Percentiles rank a stretch among this genome's conserved stretches.
Conservation (phyloP, 2,329 filamentous ascomycete genomes). For the Didymella sp. region DNA sequence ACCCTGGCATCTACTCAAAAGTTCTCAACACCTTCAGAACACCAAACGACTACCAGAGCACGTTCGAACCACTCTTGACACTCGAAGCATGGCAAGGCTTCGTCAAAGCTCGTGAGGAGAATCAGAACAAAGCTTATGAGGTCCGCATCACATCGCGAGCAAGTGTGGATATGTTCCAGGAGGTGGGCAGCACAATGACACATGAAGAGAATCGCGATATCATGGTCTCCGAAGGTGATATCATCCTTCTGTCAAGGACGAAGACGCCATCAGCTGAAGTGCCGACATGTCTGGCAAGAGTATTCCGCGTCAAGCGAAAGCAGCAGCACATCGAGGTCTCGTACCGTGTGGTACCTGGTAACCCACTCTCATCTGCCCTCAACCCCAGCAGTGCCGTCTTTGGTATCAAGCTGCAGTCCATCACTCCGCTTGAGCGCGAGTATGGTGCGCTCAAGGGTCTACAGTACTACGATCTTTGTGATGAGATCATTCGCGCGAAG, state of each 20-base stretch:
- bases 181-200: conserved; percentile 85
- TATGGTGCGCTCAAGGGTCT: conserved; percentile 90
- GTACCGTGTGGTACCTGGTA: conserved; percentile 77
- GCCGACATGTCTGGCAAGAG: conserved; percentile 84
- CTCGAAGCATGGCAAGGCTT: conserved; percentile 97
- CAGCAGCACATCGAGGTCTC: conserved; percentile 82
- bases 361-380: conserved; percentile 69
- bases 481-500: conserved; percentile 86
- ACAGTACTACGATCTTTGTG: conserved; percentile 94
- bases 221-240: conserved; percentile 80
- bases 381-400: conserved; percentile 73
- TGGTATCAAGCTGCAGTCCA: conserved; percentile 85
- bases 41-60: conserved; percentile 80
- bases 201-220: conserved; percentile 73
- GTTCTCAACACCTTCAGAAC: conserved; percentile 81
- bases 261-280: conserved; percentile 72
- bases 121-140: conserved; percentile 79
- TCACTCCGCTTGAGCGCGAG: conserved; percentile 94
- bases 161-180: conserved; percentile 90
- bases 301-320: conserved; percentile 81
- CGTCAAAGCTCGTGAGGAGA: conserved; percentile 86
- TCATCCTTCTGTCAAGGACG: conserved; percentile 81
- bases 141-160: conserved; percentile 87
- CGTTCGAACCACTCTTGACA: conserved; percentile 87
- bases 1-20: conserved; percentile 72